These are phyloP conservation scores for Macrophomina phaseolina DNA, from an alignment of 2,329 filamentous ascomycete genomes.

Conservation along the genomic window DNA sequence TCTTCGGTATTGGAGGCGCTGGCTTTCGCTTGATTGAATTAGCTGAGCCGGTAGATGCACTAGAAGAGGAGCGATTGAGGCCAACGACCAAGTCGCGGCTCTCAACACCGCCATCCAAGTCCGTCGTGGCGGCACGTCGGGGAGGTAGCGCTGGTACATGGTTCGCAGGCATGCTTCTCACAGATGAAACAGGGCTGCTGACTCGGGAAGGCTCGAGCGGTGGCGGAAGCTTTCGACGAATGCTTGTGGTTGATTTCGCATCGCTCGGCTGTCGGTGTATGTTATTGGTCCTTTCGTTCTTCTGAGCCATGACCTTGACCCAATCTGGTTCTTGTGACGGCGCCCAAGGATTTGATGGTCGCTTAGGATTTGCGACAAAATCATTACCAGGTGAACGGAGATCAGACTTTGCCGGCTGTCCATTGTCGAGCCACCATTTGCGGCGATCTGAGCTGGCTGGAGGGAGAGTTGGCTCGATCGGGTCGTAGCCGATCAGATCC, in stretches of 20 bases:
- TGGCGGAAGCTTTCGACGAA: slow-evolving; percentile 30
- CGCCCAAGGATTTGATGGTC: slow-evolving; percentile 82
- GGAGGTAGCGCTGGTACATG: slow-evolving; percentile 39
- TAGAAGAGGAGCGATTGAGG: slow-evolving; percentile 20
- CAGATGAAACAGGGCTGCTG: slow-evolving; percentile 28
- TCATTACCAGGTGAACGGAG: slow-evolving; percentile 69
- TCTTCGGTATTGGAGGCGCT: slow-evolving; percentile 26
- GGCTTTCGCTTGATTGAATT: slow-evolving; percentile 23
- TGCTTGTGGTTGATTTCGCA: slow-evolving; percentile 32
- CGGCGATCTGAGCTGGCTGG: slow-evolving; percentile 66
- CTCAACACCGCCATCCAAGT: slow-evolving; percentile 27
- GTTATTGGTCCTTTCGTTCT: not conserved
- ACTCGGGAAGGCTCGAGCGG: slow-evolving; percentile 12
- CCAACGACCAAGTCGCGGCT: not conserved
- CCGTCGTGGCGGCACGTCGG: slow-evolving; percentile 26
- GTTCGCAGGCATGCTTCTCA: slow-evolving; percentile 36
- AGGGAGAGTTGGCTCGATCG: slow-evolving; percentile 77
- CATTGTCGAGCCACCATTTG: slow-evolving; percentile 71
- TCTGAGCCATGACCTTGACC: slow-evolving; percentile 59
- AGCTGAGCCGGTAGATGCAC: slow-evolving; percentile 11
- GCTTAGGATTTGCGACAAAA: slow-evolving; percentile 72
- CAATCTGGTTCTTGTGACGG: slow-evolving; percentile 80
- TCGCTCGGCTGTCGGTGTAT: slow-evolving; percentile 14
- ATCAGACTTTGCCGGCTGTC: slow-evolving; percentile 75
- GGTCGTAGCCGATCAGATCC: slow-evolving; percentile 79